Base-by-base conservation (phyloP, 2,329 filamentous ascomycete species). In the Cordyceps militaris region DNA sequence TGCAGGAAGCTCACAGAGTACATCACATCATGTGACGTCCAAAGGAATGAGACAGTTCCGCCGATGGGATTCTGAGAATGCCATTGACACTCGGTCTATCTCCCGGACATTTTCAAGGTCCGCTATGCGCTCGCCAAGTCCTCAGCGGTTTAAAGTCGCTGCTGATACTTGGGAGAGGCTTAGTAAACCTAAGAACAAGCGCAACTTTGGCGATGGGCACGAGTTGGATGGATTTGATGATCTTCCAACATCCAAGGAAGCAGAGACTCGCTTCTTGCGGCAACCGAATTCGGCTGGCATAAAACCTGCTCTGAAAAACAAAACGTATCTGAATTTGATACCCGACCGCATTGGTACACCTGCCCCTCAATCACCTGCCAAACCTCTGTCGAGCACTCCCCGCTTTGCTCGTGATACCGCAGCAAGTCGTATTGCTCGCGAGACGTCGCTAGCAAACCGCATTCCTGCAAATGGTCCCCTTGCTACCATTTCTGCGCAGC, bases 201-300 rank as follows among this genome's bases (percentile, higher is more conserved):
- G 71, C 61, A 68, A 72, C 79, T 99, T 95, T 73, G 94, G 94
- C 13, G 91, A 97, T 70, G 94, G 94, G 16, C 88, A 87, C 60
- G 94, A 99, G 71, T 79, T 99, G 34, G 93, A 97, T 64, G 85
- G 82, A 2, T 97, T 99, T 69, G 94, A 99, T 69, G 94, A 99
- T 71, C 76, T 99, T 57, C 93, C 93, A 1, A 97, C 92, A 0
- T 97, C 92, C 16, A 84, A 81, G 13, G 84, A 87, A 60, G 81
- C 84, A 14, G 94, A 99, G 72, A 91, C 85, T 61, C 88, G 84
- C 65, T 99, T 84, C 67, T 79, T 91, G 61, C 95, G 92, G 70
- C 85, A 88, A 65, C 92, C 94, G 3, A 77, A 87, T 40, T 84
- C 82, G 48, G 81, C 82, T 56, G 85, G 87, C 46, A 83, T 87